Evolutionary conservation across 1,139 yeast species (phyloP), one percentile per base, ranked within the genome.

Genomic region (Saccharomyces pastorianus): DNA sequence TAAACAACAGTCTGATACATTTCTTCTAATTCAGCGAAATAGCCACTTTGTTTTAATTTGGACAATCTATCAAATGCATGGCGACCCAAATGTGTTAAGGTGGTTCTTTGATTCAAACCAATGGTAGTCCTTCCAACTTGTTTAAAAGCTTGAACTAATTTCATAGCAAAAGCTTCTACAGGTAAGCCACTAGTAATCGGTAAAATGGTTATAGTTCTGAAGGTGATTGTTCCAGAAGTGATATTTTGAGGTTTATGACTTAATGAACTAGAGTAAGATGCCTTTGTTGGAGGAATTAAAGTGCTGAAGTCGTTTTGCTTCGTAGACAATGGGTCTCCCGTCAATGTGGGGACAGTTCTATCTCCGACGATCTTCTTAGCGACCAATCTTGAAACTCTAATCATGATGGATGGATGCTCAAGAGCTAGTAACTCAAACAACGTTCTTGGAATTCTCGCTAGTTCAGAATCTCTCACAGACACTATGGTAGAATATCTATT

Each of bases 41-140:
- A 88, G 0, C 97, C 96, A 49, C 95, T 81, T 58, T 91, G 83
- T 67, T 89, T 90, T 64, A 93, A 74, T 55, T 85, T 82, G 0
- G 96, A 89, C 56, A 93, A 76, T 62, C 85, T 91, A 68, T 89
- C 96, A 73, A 93, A 93, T 0, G 99, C 98, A 71, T 91, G 89
- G 54, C 91, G 79, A 0, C 99, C 99, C 56, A 93, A 74, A 68
- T 88, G 93, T 2, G 81, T 79, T 56, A 93, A 74, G 0, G 91
- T 84, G 0, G 91, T 79, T 0, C 96, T 85, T 65, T 90, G 96
- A 62, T 90, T 90, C 26, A 93, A 73, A 0, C 90, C 81, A 53
- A 86, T 83, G 1, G 88, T 95, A 7, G 83, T 76, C 51, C 88
- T 78, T 2, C 90, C 91, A 52, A 88, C 87, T 23, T 79, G 78